Evolutionary conservation across 2,329 filamentous ascomycete genomes (phyloP).

Genomic region (Aureobasidium mangrovei): DNA sequence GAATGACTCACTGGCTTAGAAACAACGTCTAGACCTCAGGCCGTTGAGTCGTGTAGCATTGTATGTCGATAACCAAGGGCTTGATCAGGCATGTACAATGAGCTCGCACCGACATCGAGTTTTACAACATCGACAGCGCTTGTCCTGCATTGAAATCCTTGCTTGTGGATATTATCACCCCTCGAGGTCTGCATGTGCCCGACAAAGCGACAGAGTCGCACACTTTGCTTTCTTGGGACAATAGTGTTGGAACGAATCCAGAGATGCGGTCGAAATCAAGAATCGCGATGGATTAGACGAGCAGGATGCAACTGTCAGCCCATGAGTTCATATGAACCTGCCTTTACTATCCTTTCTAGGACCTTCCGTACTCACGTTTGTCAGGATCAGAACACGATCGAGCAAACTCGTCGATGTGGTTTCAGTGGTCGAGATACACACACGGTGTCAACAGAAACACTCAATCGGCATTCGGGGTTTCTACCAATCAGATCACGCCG

Average conservation of each 20-base stretch:
- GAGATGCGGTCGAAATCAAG: not conserved
- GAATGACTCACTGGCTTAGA: not conserved
- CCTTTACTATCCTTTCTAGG: not conserved
- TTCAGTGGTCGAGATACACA: not conserved
- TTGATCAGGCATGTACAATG: too few relatives aligned
- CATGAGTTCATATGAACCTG: not conserved
- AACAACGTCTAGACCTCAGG: too few relatives aligned
- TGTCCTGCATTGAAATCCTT: too few relatives aligned
- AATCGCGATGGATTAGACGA: not conserved
- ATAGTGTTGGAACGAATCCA: not conserved
- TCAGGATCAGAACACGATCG: not conserved
- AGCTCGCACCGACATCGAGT: too few relatives aligned
- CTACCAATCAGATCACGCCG: not conserved
- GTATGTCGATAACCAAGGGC: too few relatives aligned
- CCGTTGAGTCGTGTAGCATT: too few relatives aligned
- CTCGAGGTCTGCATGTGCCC: too few relatives aligned
- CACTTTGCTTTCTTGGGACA: not conserved
- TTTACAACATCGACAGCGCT: too few relatives aligned
- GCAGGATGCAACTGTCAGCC: slow-evolving; percentile 1
- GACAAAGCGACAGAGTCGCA: not conserved
- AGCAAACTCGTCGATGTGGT: not conserved
- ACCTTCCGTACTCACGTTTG: not conserved
- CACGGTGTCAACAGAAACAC: not conserved
- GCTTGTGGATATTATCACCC: too few relatives aligned
- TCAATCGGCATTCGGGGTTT: not conserved